Percentiles rank a stretch among this genome's conserved stretches.
Evolutionary conservation across 495 filamentous ascomycete species (phyloP).

Genomic region (Massariosphaeria phaeospora): DNA sequence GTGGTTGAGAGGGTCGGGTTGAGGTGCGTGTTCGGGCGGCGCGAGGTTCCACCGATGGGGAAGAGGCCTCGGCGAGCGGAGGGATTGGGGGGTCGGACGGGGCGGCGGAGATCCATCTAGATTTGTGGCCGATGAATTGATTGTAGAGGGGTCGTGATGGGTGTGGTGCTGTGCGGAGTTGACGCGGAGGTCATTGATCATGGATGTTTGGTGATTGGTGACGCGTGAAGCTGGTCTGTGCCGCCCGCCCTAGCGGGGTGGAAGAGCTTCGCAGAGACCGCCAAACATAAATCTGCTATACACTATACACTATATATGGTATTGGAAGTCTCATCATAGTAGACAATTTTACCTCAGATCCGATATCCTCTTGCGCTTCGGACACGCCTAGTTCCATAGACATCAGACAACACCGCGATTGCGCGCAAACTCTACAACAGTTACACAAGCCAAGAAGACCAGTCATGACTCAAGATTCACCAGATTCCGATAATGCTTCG

Average conservation of each 20-base stretch:
- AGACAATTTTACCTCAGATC: too few species aligned
- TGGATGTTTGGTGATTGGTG: conserved; percentile 1
- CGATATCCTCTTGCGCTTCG: too few species aligned
- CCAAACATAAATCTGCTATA: not conserved
- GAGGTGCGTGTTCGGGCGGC: conserved; percentile 43
- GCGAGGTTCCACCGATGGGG: conserved; percentile 60
- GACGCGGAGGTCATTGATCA: not conserved
- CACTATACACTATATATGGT: not conserved
- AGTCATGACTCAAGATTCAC: not conserved
- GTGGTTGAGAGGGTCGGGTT: conserved; percentile 36
- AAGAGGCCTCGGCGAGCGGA: conserved; percentile 59
- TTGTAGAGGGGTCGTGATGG: not conserved
- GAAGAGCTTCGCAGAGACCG: too few species aligned
- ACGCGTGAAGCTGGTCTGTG: not conserved
- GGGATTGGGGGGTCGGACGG: conserved; percentile 23
- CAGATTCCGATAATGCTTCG: not conserved
- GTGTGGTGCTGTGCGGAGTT: not conserved
- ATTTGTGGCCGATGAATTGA: not conserved
- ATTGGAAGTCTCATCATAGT: not conserved
- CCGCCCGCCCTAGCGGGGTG: not conserved
- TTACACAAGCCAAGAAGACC: too few species aligned
- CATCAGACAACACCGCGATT: not conserved
- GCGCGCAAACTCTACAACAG: not conserved
- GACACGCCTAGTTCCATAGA: too few species aligned
- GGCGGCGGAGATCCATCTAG: conserved; percentile 34